Evolutionary conservation across 495 filamentous ascomycete species (phyloP).

Genomic region (Penicillium psychrofluorescens): DNA sequence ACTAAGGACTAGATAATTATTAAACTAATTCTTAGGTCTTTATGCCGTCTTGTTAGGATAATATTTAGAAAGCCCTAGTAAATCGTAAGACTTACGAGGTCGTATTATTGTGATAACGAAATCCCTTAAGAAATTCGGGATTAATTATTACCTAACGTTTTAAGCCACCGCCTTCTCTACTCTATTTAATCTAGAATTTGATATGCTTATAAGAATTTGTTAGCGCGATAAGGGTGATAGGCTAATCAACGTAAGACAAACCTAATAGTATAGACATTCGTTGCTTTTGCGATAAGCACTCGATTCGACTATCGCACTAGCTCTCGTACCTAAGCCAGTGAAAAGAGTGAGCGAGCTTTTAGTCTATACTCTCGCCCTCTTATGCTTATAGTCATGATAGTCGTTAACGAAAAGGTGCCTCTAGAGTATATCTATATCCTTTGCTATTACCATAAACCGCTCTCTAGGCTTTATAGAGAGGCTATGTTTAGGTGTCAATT

Average conservation of each 20-base stretch:
- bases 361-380: slow-evolving; percentile 12
- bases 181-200: slow-evolving; percentile 13
- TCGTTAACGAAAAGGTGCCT: slow-evolving; percentile 8
- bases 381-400: slow-evolving; percentile 14
- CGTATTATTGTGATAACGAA: slow-evolving; percentile 6
- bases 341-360: slow-evolving; percentile 14
- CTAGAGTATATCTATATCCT: slow-evolving; percentile 3
- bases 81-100: slow-evolving; percentile 5
- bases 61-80: neutral
- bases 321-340: slow-evolving; percentile 8
- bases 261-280: slow-evolving; percentile 18
- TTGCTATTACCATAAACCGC: neutral
- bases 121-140: slow-evolving; percentile 16
- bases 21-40: slow-evolving; percentile 15
- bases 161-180: neutral
- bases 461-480: slow-evolving; percentile 1
- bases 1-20: slow-evolving; percentile 10
- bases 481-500: slow-evolving; percentile 1
- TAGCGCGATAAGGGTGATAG: neutral
- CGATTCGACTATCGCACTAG: slow-evolving; percentile 14
- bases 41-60: neutral
- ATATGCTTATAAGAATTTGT: slow-evolving; percentile 5
- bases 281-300: slow-evolving; percentile 14
- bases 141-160: slow-evolving; percentile 15
- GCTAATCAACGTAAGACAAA: slow-evolving; percentile 2